phyloP scores from a whole-genome alignment of 73 alveolate species.

The Stentor roeselii region DNA sequence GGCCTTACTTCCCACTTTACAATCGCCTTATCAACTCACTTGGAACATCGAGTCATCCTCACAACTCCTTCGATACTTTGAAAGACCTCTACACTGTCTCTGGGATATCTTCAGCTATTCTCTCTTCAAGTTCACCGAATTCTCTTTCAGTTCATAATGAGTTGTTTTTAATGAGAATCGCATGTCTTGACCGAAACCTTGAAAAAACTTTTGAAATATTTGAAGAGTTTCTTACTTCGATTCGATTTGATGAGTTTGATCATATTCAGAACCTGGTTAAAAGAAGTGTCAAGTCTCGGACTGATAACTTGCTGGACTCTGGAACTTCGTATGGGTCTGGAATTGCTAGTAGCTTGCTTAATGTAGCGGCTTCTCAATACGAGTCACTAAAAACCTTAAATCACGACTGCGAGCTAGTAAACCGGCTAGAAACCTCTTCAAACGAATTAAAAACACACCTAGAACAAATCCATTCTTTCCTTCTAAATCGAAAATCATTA shows the following conservation, averaged over 20 bases:
- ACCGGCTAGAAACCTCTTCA: conserved; percentile 29
- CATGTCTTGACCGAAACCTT: conserved; percentile 64
- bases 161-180: conserved; percentile 46
- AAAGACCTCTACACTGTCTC: conserved; percentile 35
- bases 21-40: conserved; percentile 37
- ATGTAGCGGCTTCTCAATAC: conserved; percentile 38
- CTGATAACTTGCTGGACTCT: conserved; percentile 50
- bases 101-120: conserved; percentile 43
- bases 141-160: conserved; percentile 33
- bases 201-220: conserved; percentile 66
- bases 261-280: conserved; percentile 51
- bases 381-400: conserved; percentile 44
- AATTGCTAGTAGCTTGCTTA: conserved; percentile 49
- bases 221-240: conserved; percentile 56
- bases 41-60: conserved; percentile 77
- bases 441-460: conserved; percentile 38
- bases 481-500: conserved; percentile 49
- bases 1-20: conserved; percentile 70
- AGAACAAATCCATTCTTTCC: conserved; percentile 46
- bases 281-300: conserved; percentile 42
- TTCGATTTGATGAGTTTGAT: conserved; percentile 47
- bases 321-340: conserved; percentile 51
- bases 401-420: conserved; percentile 53
- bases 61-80: conserved; percentile 59
- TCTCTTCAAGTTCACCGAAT: not conserved